phyloP scores from a whole-genome alignment of 2,329 filamentous ascomycete species.

The Pseudohalonectria lignicola region DNA sequence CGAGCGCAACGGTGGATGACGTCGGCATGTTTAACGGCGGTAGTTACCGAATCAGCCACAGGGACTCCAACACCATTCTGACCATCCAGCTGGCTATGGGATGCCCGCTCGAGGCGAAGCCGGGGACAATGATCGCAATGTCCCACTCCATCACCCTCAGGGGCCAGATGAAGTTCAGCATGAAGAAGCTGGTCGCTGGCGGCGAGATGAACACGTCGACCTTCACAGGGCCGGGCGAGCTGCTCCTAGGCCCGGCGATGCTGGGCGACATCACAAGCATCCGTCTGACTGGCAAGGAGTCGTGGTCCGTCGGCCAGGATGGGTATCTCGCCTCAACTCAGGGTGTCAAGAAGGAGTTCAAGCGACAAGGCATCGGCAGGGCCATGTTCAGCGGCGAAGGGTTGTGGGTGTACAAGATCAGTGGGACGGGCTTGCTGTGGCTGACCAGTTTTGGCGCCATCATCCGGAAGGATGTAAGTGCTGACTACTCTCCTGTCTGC shows the following conservation, averaged over 20 bases:
- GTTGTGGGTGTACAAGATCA: conserved; percentile 79
- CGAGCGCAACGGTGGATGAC: conserved; percentile 59
- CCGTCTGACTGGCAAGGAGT: conserved; percentile 57
- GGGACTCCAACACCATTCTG: conserved; percentile 81
- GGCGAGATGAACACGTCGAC: conserved; percentile 69
- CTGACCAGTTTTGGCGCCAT: conserved; percentile 91
- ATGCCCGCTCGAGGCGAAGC: conserved; percentile 71
- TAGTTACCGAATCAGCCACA: conserved; percentile 84
- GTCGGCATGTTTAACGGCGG: conserved; percentile 96
- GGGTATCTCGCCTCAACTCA: conserved; percentile 78
- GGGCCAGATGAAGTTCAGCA: conserved; percentile 71
- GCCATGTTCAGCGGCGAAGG: conserved; percentile 93
- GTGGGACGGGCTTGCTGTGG: conserved; percentile 74
- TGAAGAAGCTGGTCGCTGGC: conserved; percentile 83
- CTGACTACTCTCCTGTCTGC: not conserved
- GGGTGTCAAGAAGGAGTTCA: conserved; percentile 79
- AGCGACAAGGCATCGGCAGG: conserved; percentile 76
- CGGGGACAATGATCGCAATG: conserved; percentile 92
- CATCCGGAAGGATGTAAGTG: conserved; percentile 78
- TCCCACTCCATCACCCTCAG: conserved; percentile 75
- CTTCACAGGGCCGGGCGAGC: conserved; percentile 82
- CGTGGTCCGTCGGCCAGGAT: conserved; percentile 81
- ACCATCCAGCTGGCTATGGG: conserved; percentile 85
- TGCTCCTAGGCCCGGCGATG: conserved; percentile 69
- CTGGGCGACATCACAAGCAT: conserved; percentile 82